Evolutionary conservation across 768 basidiomycete species (phyloP), one percentile per base, ranked within the genome.

Genomic region (Asterophora parasitica): DNA sequence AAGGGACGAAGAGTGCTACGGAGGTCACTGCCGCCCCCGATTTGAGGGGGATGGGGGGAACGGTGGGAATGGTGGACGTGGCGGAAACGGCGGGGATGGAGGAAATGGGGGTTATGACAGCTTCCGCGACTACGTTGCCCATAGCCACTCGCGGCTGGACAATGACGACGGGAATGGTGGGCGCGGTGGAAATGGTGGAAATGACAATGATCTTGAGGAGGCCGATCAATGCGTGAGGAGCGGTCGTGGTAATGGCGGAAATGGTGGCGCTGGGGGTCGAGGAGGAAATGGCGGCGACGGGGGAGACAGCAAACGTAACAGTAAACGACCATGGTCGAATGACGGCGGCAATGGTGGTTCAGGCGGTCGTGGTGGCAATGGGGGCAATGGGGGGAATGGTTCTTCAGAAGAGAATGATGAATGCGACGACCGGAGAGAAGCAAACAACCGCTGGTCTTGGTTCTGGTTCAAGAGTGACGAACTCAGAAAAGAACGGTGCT

Each of bases 101-200:
- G 34, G 23, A n/a, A 17, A 32, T 10, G 38, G 38, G 1, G 30
- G 30, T 4, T 4, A 8, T 6, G 15, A 30, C 27, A 8, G 15
- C 17, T 16, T 19, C 15, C 23, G 31, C 27, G 40, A 20, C 28
- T 10, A 5, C 10, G 6, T 30, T 2, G 35, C 34, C n/a, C 28
- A 30, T 10, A 5, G n/a, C 23, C 19, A 27, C 31, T 4, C 35
- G 41, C 26, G 26, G 16, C 26, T 17, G 9, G 41, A 15, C 31
- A 30, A 30, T 17, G 42, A 17, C 12, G 41, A 27, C 15, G 41
- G 41, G 27, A 16, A 39, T 16, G 46, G 45, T n/a, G 45, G 45
- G 4, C 10, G n/a, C 10, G 42, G 19, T 20, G 33, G 44, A 5
- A 23, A 16, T 3, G 41, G 8, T 19, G 9, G 16, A 8, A 6